Evolutionary conservation across 1,284 basidiomycete species (phyloP).

Genomic region (Leucoagaricus sp.): DNA sequence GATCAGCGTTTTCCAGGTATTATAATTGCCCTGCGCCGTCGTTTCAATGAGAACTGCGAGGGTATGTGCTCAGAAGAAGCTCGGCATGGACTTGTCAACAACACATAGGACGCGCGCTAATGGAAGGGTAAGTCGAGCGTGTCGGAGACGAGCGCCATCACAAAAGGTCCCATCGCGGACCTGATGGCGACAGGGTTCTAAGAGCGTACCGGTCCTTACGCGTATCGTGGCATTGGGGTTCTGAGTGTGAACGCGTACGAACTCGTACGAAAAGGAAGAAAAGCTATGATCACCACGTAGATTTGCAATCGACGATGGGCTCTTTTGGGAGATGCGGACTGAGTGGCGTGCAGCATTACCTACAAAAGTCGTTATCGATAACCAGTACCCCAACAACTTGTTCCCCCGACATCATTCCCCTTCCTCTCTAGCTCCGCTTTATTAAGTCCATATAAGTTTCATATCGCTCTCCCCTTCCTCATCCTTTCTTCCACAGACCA

Average conservation of each 20-base stretch:
- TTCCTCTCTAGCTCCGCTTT: slow-evolving; percentile 25
- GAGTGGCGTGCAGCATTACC: not conserved
- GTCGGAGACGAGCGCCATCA: not conserved
- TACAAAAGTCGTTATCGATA: slow-evolving; percentile 22
- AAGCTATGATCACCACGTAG: not conserved
- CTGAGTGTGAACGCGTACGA: not conserved
- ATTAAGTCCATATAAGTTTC: slow-evolving; percentile 12
- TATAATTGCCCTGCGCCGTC: not conserved
- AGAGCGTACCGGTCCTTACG: not conserved
- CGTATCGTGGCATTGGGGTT: not conserved
- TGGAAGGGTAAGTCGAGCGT: not conserved
- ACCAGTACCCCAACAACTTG: slow-evolving; percentile 14
- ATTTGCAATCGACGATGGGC: slow-evolving; percentile 1
- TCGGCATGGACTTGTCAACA: too few species aligned
- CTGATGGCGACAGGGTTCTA: not conserved
- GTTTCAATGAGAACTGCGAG: too few species aligned
- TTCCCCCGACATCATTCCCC: slow-evolving; percentile 13
- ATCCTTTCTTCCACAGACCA: slow-evolving; percentile 18
- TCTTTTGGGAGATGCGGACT: not conserved
- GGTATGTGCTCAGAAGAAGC: too few species aligned
- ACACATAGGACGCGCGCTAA: not conserved
- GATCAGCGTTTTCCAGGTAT: not conserved
- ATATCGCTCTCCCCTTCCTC: slow-evolving; percentile 3
- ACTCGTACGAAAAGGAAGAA: not conserved
- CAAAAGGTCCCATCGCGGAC: not conserved